Conservation (phyloP, 176 grass and related monocot genomes). For the Raddia distichophylla region DNA sequence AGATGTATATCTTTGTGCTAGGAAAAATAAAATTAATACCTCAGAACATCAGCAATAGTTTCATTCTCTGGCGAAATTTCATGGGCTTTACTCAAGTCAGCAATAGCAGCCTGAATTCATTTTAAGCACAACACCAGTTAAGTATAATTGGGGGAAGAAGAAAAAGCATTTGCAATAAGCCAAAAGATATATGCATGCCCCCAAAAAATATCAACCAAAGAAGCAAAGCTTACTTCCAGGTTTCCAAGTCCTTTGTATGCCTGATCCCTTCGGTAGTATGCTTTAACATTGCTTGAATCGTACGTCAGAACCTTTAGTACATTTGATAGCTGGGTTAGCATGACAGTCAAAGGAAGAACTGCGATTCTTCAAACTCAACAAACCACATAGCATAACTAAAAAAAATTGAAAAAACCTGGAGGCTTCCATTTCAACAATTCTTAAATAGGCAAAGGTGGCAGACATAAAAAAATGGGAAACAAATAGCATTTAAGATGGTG, state of each 20-base stretch:
- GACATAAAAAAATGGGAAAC: background rate
- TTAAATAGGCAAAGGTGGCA: slow-evolving; percentile 25
- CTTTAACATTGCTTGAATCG: slow-evolving; percentile 88
- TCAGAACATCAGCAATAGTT: slow-evolving; percentile 88
- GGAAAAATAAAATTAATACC: slow-evolving; percentile 47
- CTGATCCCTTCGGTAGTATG: slow-evolving; percentile 93
- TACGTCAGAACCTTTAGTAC: slow-evolving; percentile 71
- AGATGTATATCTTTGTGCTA: slow-evolving; percentile 21
- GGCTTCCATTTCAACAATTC: slow-evolving; percentile 7
- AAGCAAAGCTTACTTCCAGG: slow-evolving; percentile 56
- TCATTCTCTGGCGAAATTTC: slow-evolving; percentile 87
- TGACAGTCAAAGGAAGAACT: background rate
- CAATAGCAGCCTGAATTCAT: slow-evolving; percentile 73
- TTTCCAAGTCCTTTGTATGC: slow-evolving; percentile 87
- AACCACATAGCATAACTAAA: slow-evolving; percentile 4
- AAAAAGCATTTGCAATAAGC: background rate
- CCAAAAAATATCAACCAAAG: slow-evolving; percentile 10
- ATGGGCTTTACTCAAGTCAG: slow-evolving; percentile 81
- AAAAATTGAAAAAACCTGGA: background rate
- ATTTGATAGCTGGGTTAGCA: slow-evolving; percentile 33
- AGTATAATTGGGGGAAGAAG: slow-evolving; percentile 21
- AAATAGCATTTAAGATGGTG: slow-evolving; percentile 15
- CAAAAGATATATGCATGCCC: background rate
- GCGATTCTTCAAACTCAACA: background rate
- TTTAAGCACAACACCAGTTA: slow-evolving; percentile 35